These are phyloP conservation scores for Apophysomyces ossiformis DNA, from an alignment of 371 early-diverging fungal genomes.

Conservation along the genomic window DNA sequence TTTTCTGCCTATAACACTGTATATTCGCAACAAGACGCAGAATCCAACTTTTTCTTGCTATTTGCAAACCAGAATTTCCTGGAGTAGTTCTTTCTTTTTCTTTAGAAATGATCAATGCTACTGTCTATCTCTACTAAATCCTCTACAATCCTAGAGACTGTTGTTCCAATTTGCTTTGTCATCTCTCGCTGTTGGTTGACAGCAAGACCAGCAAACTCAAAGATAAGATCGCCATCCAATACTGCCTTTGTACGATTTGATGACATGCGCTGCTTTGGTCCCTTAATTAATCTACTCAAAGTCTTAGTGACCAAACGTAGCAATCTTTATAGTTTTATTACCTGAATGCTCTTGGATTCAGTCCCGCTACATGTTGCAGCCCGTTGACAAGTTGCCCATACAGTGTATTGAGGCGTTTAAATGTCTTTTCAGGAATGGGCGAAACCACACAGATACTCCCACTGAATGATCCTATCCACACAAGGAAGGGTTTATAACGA, in stretches of 20 bases:
- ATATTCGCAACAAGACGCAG: too few relatives aligned
- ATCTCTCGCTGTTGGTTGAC: constrained; percentile 78
- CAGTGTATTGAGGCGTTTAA: constrained; percentile 81
- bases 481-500: neutral
- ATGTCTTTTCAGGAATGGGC: constrained; percentile 89
- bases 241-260: constrained; percentile 72
- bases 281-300: constrained; percentile 44
- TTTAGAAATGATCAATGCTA: constrained; percentile 78
- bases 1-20: too few relatives aligned
- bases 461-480: constrained; percentile 59
- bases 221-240: constrained; percentile 88
- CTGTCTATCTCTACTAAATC: constrained; percentile 76
- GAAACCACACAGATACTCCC: constrained; percentile 77
- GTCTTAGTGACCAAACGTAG: neutral
- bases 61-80: too few relatives aligned
- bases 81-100: constrained; percentile 1
- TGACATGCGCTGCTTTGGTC: constrained; percentile 66
- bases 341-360: constrained; percentile 92
- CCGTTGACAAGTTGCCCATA: constrained; percentile 81
- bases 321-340: constrained; percentile 24
- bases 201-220: constrained; percentile 72
- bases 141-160: constrained; percentile 79
- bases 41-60: too few relatives aligned
- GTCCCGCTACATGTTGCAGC: constrained; percentile 82
- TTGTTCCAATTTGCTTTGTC: constrained; percentile 89